Base-by-base conservation (phyloP, 305 asterid species). In the Fraxinus dipetala region DNA sequence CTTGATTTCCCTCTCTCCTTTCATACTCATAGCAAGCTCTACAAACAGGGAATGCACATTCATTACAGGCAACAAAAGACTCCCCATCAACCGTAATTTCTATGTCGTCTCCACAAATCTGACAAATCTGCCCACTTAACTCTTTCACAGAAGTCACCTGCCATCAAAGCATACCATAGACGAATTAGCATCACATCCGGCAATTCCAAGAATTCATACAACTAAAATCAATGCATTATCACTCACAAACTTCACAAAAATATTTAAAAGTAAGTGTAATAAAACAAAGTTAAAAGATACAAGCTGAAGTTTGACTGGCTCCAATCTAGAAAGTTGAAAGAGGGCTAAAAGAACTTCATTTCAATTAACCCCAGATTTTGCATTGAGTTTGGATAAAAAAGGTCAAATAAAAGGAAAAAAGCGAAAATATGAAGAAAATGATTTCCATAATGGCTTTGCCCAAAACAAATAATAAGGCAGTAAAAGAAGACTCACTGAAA, bases 81-180 rank as follows among this genome's bases (percentile, higher is more conserved):
- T 89, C 91, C 34, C 87, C 91, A 40, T 89, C 90, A n/a, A 67
- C 83, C 20, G 82, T 82, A 24, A 89, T 85, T 73, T 89, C 91
- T 32, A 87, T 85, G 75, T 89, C 90, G 79, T 89, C 91, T 81
- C 89, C 90, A 84, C 91, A 89, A 85, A 87, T 89, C 85, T 89
- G 90, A 80, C 91, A 89, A 75, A 81, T 87, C 89, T 89, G 91
- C 4, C 87, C 90, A 78, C 80, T 89, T 56, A 89, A 78, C 79
- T 89, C 91, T 76, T 89, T 87, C 77, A 89, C 91, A 72, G 90
- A 89, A 76, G 90, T 89, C 81, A 88, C 89, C 96, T 92, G 88
- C 87, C 75, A 65, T 54, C 72, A 80, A 69, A 48, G 16, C 45
- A 84, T 69, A 70, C 16, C 45, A 34, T 40, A 11, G 9, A 36